A percentile compares a stretch with the other conserved stretches of the same genome.
Conservation (phyloP, 1,284 basidiomycete species). For the Marasmius fiardii region DNA sequence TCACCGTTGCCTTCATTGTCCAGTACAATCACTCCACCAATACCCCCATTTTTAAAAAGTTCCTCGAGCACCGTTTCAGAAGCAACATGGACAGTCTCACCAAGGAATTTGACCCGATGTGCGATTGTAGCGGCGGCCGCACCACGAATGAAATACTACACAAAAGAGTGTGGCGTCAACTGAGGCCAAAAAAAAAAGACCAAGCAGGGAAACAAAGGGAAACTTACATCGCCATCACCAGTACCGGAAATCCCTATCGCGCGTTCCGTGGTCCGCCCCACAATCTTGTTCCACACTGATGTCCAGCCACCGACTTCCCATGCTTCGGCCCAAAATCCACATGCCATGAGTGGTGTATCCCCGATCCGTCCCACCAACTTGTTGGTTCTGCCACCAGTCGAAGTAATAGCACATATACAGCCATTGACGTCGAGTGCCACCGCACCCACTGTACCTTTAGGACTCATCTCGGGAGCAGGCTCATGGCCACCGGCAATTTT, state of each 20-base stretch:
- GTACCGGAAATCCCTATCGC: constrained; percentile 80
- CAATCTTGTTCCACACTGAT: constrained; percentile 37
- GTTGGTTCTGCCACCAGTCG: constrained; percentile 80
- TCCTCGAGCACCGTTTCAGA: constrained; percentile 53
- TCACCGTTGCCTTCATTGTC: constrained; percentile 62
- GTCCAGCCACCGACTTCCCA: constrained; percentile 49
- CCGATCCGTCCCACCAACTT: constrained; percentile 79
- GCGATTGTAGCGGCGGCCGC: constrained; percentile 66
- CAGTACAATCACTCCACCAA: constrained; percentile 71
- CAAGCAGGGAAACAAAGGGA: constrained; percentile 7
- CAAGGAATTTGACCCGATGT: constrained; percentile 59
- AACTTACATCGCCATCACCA: constrained; percentile 75
- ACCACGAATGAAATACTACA: constrained; percentile 73
- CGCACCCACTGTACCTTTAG: constrained; percentile 80
- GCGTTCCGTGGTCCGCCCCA: constrained; percentile 29
- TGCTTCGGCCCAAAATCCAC: constrained; percentile 81
- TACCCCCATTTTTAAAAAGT: constrained; percentile 50
- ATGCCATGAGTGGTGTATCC: constrained; percentile 76
- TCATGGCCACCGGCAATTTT: too few relatives aligned
- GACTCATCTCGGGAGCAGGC: constrained; percentile 55
- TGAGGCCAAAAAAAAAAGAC: constrained; percentile 7
- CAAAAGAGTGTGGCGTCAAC: constrained; percentile 8
- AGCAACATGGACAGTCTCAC: constrained; percentile 55
- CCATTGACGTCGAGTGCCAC: constrained; percentile 75
- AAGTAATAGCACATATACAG: constrained; percentile 70